Conservation (phyloP, 495 filamentous ascomycete species). For the Usnea hakonensis region DNA sequence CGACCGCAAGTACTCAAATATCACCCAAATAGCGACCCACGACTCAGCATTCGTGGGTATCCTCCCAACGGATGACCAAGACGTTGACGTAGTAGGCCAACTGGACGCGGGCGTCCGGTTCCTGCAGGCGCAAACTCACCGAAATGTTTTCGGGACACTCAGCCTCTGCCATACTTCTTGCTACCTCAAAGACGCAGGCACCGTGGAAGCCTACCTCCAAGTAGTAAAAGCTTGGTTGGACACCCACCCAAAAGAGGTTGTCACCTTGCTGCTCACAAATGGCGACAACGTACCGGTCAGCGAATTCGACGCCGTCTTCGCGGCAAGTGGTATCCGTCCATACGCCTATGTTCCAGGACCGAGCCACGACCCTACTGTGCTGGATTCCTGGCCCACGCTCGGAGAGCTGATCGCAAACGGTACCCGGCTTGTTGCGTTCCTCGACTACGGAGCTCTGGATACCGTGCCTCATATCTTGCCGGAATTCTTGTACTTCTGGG, state of each 20-base stretch:
- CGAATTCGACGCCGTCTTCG: conserved; percentile 47
- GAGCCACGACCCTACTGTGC: conserved; percentile 24
- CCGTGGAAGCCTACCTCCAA: conserved; percentile 46
- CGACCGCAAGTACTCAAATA: conserved; percentile 52
- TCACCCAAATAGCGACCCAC: conserved; percentile 64
- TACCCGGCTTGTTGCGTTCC: conserved; percentile 54
- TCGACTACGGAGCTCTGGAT: conserved; percentile 48
- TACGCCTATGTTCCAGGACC: conserved; percentile 48
- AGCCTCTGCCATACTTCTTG: conserved; percentile 62
- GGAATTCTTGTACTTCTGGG: conserved; percentile 65
- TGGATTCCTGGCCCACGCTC: conserved; percentile 55
- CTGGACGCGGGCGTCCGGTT: conserved; percentile 62
- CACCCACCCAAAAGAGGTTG: conserved; percentile 54
- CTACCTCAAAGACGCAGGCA: conserved; percentile 55
- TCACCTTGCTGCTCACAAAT: conserved; percentile 64
- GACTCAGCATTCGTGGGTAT: conserved; percentile 58
- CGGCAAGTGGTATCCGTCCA: conserved; percentile 43
- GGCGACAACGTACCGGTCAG: conserved; percentile 44
- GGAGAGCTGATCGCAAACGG: conserved; percentile 51
- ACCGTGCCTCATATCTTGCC: conserved; percentile 53
- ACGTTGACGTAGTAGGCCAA: conserved; percentile 52
- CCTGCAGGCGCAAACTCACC: conserved; percentile 61
- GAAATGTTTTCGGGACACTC: conserved; percentile 37
- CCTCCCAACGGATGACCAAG: conserved; percentile 57
- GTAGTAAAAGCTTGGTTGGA: conserved; percentile 58